Evolutionary conservation across 495 filamentous ascomycete genomes (phyloP), one percentile per base, ranked within the genome.

Genomic region (Penicillium riverlandense): DNA sequence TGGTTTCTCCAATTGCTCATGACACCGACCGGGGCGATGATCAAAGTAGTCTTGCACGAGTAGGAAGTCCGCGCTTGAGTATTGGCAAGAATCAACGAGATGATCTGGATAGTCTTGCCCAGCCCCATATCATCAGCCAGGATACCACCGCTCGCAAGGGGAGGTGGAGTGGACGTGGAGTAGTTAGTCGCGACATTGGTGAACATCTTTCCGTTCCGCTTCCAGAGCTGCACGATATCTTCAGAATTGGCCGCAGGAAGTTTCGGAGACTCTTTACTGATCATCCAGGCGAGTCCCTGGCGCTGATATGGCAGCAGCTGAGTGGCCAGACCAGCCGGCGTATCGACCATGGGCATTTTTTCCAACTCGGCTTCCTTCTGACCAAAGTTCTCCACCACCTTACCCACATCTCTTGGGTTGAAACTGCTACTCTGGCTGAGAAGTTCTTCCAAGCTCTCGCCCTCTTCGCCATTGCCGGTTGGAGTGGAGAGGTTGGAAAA

Each of bases 91-190:
- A 96, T 85, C 28, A 95, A 57, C 40, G 86, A 83, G 44, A 96
- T 92, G 33, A 88, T 78, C 59, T 95, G 86, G 7, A 96, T 72
- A 1, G 90, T 96, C 64, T 97, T 96, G 11, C 90, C 90, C 6
- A 96, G 69, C 4, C 90, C 90, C 90, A 96, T 96, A 50, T 96
- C 90, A 60, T 96, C 90, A 16, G 88, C 88, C 10, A 95, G 69
- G 29, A 96, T 86, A 30, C 89, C 90, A 36, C 90, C 91, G 50
- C 81, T 86, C 1, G 84, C 78, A 13, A 96, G 69, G 4, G 56
- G 51, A 0, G 89, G 88, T 2, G 66, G 60, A 5, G 57, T 59
- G 1, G 57, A 58, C 2, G 76, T 79, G 0, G 80, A 75, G 54
- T 79, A 90, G 48, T 84, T 82, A 2, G 90, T 91, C 29, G 84